Evolutionary conservation across 768 basidiomycete species (phyloP), one percentile per base, ranked within the genome.

Genomic region (Termitomyces sp.): DNA sequence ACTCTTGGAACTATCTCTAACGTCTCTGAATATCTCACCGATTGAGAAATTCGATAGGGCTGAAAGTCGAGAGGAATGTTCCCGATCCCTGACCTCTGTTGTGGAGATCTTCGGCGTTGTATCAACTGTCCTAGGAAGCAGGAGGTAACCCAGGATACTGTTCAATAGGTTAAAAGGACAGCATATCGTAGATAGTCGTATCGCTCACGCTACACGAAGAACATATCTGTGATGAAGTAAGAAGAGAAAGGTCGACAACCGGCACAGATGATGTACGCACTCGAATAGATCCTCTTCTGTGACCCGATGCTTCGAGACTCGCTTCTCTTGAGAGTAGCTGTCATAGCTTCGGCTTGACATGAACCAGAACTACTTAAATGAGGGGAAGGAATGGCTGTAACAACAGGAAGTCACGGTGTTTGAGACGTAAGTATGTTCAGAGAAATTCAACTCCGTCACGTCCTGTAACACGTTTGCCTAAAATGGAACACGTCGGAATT

Each of bases 281-380:
- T 90, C 84, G 76, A 90, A 92, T 64, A 94, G 76, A 68, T 94
- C 92, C 57, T 93, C 90, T 64, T 94, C 92, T 27, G 87, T 83
- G 51, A 65, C 60, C 46, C 64, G 81, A 73, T 89, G 81, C 69
- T 86, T 87, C 62, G 88, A 87, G 60, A 88, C 59, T 59, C 90
- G 84, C 72, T 82, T 83, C 69, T 89, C 85, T 62, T 88, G 86
- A 60, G 85, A 79, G 63, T 74, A 76, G 71, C 88, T 85, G 63
- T 82, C 82, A 73, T 86, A 81, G 76, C 90, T 93, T 69, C 89
- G 82, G 72, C 80, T 83, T 60, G 91, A 90, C 86, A 90, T 83
- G 62, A 66, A 63, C 62, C 61, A 61, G 60, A 53, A 56, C 59
- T 52, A 55, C 18, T 55, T 50, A 29, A 44, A 61, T 58, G 26